These are phyloP conservation scores for Suillus variegatus DNA, from an alignment of 768 basidiomycete species.

Conservation along the genomic window DNA sequence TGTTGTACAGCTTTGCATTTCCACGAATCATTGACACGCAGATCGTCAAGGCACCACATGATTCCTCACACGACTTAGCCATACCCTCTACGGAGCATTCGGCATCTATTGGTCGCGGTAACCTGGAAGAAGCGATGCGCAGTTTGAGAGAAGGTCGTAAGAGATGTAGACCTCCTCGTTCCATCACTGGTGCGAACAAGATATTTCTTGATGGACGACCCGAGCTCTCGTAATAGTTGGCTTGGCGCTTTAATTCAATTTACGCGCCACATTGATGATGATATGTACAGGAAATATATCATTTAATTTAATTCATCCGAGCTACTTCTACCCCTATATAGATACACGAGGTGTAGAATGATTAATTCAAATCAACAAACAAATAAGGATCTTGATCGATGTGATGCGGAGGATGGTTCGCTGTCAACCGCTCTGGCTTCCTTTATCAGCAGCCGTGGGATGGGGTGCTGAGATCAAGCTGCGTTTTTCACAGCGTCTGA, in stretches of 20 bases:
- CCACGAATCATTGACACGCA: conserved; percentile 22
- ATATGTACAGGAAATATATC: too few relatives aligned
- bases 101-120: conserved; percentile 70
- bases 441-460: too few relatives aligned
- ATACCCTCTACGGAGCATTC: conserved; percentile 45
- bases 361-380: too few relatives aligned
- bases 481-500: too few relatives aligned
- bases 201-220: conserved; percentile 29
- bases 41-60: conserved; percentile 42
- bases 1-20: background rate
- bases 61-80: conserved; percentile 29
- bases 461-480: too few relatives aligned
- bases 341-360: too few relatives aligned
- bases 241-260: background rate
- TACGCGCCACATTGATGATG: too few relatives aligned
- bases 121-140: conserved; percentile 82
- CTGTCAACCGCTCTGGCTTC: too few relatives aligned
- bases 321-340: too few relatives aligned
- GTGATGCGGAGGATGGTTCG: too few relatives aligned
- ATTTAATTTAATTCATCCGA: too few relatives aligned
- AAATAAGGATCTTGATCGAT: too few relatives aligned
- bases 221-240: conserved; percentile 11
- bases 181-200: conserved; percentile 23
- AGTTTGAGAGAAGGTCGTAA: conserved; percentile 67
- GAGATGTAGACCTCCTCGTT: conserved; percentile 14